Percentiles rank a stretch among this genome's conserved stretches.
These are phyloP conservation scores for Malassezia furfur DNA, from an alignment of 1,284 basidiomycete species.

Conservation along the genomic window DNA sequence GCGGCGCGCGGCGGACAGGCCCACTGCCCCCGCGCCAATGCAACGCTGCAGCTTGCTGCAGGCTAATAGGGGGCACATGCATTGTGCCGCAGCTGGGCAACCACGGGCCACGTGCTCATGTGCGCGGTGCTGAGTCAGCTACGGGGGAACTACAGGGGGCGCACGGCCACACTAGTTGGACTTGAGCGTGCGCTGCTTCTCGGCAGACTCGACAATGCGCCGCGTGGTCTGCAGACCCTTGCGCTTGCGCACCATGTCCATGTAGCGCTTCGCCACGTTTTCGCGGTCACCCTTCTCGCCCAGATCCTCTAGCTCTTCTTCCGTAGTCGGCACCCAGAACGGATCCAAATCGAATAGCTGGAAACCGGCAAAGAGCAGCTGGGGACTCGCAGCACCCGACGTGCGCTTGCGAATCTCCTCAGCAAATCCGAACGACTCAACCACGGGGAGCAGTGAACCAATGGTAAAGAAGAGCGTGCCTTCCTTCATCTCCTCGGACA, in stretches of 20 bases:
- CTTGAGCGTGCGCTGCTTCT: conserved; percentile 47
- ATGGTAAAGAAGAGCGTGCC: conserved; percentile 92
- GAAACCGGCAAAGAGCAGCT: conserved; percentile 76
- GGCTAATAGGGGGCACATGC: not conserved
- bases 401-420: conserved; percentile 97
- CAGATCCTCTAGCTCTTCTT: conserved; percentile 92
- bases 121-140: not conserved
- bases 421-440: conserved; percentile 94
- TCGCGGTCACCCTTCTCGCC: conserved; percentile 88
- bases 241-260: conserved; percentile 68
- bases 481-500: conserved; percentile 97
- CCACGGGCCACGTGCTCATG: no score
- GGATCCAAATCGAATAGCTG: conserved; percentile 58
- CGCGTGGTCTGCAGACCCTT: conserved; percentile 39
- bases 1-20: not conserved
- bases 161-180: conserved; percentile 22
- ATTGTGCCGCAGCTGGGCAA: no score
- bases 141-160: no score
- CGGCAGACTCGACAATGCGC: conserved; percentile 41
- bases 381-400: conserved; percentile 89
- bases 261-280: conserved; percentile 87
- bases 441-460: conserved; percentile 80
- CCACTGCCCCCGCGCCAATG: not conserved
- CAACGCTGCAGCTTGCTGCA: not conserved
- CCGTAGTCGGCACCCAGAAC: conserved; percentile 97